Evolutionary conservation across 768 basidiomycete species (phyloP), one percentile per base, ranked within the genome.

Genomic region (Dioszegia aurantiaca): DNA sequence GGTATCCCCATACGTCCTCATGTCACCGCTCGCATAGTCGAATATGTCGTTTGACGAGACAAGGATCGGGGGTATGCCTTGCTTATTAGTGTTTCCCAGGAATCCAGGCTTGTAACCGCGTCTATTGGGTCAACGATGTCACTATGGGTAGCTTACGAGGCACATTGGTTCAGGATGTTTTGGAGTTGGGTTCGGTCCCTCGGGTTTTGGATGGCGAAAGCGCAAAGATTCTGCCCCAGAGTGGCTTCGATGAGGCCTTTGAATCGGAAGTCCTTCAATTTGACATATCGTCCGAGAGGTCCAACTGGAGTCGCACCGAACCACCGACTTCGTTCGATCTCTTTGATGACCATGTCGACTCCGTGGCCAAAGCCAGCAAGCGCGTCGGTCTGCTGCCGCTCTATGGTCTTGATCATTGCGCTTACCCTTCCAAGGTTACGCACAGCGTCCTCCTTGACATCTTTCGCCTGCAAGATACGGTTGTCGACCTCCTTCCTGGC

Each of bases 221-320:
- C 82, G 36, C 79, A 82, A 78, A 98, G 80, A 19, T 80, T 69
- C 2, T 46, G 28, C 3, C 82, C 83, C 3, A 99, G 78, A 63
- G 86, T 82, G 2, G 49, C 76, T 75, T 60, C 86, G 79, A 98
- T 75, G n/a, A 89, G 64, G 0, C 78, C 78, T 0, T 83, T 85
- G 83, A 88, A 97, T 59, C 79, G 67, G 2, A 80, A 78, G 47
- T 55, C 57, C 65, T 80, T 83, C 36, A 90, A 82, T 66, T 85
- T 87, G 67, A 97, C 86, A 70, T 84, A 82, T 47, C 82, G 61
- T 0, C 94, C 94, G 24, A 97, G 78, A 0, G 94, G 94, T 0
- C 79, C 77, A 26, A 80, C 56, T 1, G 78, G 78, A 45, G 58
- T 65, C 12, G 62, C 56, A 19, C 62, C 59, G 51, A 61, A 63